A percentile compares a stretch with the other conserved stretches of the same genome.
These are phyloP conservation scores for Cercis canadensis DNA, from an alignment of 306 rosid genomes.

Conservation along the genomic window DNA sequence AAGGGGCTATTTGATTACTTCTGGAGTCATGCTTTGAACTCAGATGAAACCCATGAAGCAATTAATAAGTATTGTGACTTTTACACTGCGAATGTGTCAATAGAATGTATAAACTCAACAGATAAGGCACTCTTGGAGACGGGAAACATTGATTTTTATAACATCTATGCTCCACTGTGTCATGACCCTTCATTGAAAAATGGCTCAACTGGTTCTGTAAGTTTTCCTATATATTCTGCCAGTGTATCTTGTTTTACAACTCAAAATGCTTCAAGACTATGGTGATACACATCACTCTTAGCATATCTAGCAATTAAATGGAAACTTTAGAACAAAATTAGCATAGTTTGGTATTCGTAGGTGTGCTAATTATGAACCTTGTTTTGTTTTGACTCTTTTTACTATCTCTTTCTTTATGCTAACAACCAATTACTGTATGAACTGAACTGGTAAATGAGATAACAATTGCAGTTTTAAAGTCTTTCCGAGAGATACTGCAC, in stretches of 20 bases:
- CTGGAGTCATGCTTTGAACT: slow-evolving; percentile 63
- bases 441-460: neutral
- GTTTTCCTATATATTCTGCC: neutral
- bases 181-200: slow-evolving; percentile 33
- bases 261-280: too few relatives aligned
- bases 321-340: neutral
- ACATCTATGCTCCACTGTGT: slow-evolving; percentile 63
- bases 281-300: too few relatives aligned
- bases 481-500: too few relatives aligned
- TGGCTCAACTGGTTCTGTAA: slow-evolving; percentile 45
- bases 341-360: too few relatives aligned
- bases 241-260: too few relatives aligned
- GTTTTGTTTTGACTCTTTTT: neutral
- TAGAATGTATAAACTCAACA: slow-evolving; percentile 28
- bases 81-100: slow-evolving; percentile 5
- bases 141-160: slow-evolving; percentile 40
- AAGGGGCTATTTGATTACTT: slow-evolving; percentile 46
- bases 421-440: too few relatives aligned
- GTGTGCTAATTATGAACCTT: too few relatives aligned
- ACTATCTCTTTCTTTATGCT: neutral
- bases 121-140: slow-evolving; percentile 2
- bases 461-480: neutral
- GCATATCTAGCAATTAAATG: too few relatives aligned
- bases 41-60: slow-evolving; percentile 58
- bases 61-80: slow-evolving; percentile 55